Base-by-base conservation (phyloP, 164 flowering plant species). In the Dillenia suffruticosa region DNA sequence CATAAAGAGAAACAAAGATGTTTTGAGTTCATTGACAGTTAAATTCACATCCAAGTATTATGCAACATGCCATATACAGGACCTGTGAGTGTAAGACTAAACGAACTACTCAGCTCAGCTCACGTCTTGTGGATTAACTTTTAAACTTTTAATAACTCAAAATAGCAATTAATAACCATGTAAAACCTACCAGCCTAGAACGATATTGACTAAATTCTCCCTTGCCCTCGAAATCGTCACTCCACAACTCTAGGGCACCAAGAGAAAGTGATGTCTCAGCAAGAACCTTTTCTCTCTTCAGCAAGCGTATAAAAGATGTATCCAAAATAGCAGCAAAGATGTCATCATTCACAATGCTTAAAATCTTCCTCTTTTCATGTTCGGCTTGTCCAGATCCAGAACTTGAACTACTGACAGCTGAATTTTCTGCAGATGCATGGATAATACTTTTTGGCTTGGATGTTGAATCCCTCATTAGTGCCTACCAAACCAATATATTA, bases 171-270 rank as follows among this genome's bases (percentile, higher is more conserved):
- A 32, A 32, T 43, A 45, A 45, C 32, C 40, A 62, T 44, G 44
- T 56, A 44, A 64, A 46, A 58, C 86, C 54, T 85, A 95, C 99
- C 88, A 92, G 84, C 76, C 79, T 85, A 51, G 89, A 81, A 57
- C 98, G 99, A 67, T 90, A 90, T 51, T 83, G 90, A 68, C 98
- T 69, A 60, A 88, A 95, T 32, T 87, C 92, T 43, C 88, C 92
- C 80, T 81, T 88, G 70, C 91, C 89, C 65, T 90, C 98, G 72
- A 85, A 79, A 67, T 82, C 96, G 75, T 92, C 89, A 81, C 88
- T 90, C 97, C 97, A 95, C 63, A 95, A 66, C 76, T 95, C 99
- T 67, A 95, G 58, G 24, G 79, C 57, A 26, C 92, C 97, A 48
- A 79, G 65, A 58, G 79, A 66, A 58, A 70, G 61, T 51, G 72